Percentiles rank a stretch among this genome's conserved stretches.
These are phyloP conservation scores for Aristolochia californica DNA, from an alignment of 164 flowering plant species.

Conservation along the genomic window DNA sequence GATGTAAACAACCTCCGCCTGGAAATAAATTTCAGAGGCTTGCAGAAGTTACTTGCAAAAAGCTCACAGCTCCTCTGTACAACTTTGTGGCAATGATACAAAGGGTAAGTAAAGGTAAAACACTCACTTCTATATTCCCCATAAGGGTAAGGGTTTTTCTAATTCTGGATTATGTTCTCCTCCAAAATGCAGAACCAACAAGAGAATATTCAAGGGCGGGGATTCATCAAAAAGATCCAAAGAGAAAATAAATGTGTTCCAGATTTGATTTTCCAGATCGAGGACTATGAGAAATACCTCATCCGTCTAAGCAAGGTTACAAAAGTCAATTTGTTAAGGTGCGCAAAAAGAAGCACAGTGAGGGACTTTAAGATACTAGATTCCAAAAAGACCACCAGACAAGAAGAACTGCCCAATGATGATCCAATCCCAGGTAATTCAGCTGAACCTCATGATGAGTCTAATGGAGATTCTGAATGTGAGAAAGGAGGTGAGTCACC, in stretches of 20 bases:
- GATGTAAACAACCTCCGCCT: constrained; percentile 57
- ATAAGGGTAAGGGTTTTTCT: neutral
- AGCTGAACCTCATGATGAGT: constrained; percentile 20
- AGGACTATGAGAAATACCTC: constrained; percentile 74
- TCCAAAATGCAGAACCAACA: constrained; percentile 46
- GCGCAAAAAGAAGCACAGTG: constrained; percentile 77
- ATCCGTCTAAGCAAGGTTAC: constrained; percentile 72
- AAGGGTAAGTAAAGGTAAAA: constrained; percentile 24
- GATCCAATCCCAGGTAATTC: constrained; percentile 14
- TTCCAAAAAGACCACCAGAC: constrained; percentile 11
- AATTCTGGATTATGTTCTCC: neutral
- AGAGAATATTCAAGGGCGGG: constrained; percentile 35
- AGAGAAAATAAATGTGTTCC: constrained; percentile 80
- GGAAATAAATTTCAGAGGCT: constrained; percentile 60
- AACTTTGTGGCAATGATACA: constrained; percentile 55
- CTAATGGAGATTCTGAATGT: constrained; percentile 25
- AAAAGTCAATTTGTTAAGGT: constrained; percentile 62
- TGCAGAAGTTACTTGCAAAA: constrained; percentile 70
- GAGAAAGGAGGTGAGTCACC: constrained; percentile 33
- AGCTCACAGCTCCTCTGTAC: constrained; percentile 64
- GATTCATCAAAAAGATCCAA: constrained; percentile 51
- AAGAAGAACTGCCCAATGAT: constrained; percentile 27
- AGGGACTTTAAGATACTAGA: constrained; percentile 66
- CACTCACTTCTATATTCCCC: too few relatives aligned
- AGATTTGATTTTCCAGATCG: constrained; percentile 74